Conservation (phyloP, 202 grass and related monocot species). For the Tripidium arundinaceum region DNA sequence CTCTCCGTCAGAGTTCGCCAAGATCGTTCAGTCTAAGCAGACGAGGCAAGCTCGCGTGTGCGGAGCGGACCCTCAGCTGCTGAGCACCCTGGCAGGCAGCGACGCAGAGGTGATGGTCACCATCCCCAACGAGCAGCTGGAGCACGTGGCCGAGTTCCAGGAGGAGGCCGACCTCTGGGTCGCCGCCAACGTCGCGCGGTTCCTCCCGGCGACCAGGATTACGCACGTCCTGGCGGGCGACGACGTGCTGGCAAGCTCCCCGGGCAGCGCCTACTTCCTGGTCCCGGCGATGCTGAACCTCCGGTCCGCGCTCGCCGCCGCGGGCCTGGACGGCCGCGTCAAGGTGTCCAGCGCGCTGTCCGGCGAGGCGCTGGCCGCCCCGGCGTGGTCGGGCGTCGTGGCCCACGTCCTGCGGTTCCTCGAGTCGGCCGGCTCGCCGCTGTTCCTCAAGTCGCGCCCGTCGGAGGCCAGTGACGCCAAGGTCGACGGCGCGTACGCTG, state of each 20-base stretch:
- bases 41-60: conserved; percentile 20
- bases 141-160: conserved; percentile 42
- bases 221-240: conserved; percentile 31
- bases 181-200: conserved; percentile 24
- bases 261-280: conserved; percentile 9
- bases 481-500: conserved; percentile 30
- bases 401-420: conserved; percentile 29
- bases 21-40: conserved; percentile 48
- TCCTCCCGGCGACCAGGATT: conserved; percentile 35
- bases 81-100: conserved; percentile 29
- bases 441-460: conserved; percentile 24
- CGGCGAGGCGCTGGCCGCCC: neutral
- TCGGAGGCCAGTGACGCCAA: neutral
- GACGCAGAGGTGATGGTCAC: conserved; percentile 24
- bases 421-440: conserved; percentile 18
- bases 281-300: conserved; percentile 43
- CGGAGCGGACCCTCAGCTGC: neutral
- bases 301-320: conserved; percentile 32
- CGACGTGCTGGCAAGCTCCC: neutral
- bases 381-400: neutral
- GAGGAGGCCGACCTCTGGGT: conserved; percentile 44
- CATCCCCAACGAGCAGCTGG: conserved; percentile 41
- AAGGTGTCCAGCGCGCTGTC: conserved; percentile 39
- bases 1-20: conserved; percentile 33
- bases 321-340: conserved; percentile 26